Percentiles rank a stretch among this genome's conserved stretches.
Conservation (phyloP, 1,284 basidiomycete genomes). For the Singerocomus inundabilis region DNA sequence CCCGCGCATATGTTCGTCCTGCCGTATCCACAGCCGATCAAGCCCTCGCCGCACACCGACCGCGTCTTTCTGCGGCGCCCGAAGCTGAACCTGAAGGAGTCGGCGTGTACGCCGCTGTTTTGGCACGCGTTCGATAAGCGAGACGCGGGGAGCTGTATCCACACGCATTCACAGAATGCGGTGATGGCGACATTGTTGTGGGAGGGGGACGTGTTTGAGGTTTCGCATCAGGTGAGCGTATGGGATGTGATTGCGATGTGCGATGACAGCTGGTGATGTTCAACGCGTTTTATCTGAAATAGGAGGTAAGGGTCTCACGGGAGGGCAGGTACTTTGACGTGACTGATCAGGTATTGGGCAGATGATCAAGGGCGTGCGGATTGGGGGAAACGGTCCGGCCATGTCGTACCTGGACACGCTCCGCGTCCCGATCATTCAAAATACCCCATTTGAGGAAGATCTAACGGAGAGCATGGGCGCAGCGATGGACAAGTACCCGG, state of each 20-base stretch:
- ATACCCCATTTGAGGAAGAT: slow-evolving; percentile 86
- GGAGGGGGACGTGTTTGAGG: slow-evolving; percentile 63
- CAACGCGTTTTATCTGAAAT: not conserved
- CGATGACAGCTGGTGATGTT: not conserved
- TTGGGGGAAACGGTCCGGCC: slow-evolving; percentile 67
- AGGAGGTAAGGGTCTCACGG: slow-evolving; percentile 38
- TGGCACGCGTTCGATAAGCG: slow-evolving; percentile 85
- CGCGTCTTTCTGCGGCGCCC: slow-evolving; percentile 76
- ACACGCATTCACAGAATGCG: slow-evolving; percentile 84
- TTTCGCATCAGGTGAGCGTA: slow-evolving; percentile 77
- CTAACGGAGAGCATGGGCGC: slow-evolving; percentile 81
- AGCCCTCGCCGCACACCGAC: slow-evolving; percentile 58
- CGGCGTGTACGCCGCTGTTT: slow-evolving; percentile 85
- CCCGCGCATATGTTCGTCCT: slow-evolving; percentile 82
- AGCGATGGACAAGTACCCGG: slow-evolving; percentile 76
- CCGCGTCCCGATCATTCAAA: slow-evolving; percentile 85
- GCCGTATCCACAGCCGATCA: slow-evolving; percentile 64
- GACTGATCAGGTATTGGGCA: slow-evolving; percentile 28
- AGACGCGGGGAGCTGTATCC: slow-evolving; percentile 79
- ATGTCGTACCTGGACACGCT: slow-evolving; percentile 82
- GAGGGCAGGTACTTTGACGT: not conserved
- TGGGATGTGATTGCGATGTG: no score
- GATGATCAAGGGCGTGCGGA: slow-evolving; percentile 89
- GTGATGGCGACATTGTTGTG: slow-evolving; percentile 84
- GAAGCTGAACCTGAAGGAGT: slow-evolving; percentile 66